phyloP scores from a whole-genome alignment of 352 stramenopile species.

The Pythium plurisporium region DNA sequence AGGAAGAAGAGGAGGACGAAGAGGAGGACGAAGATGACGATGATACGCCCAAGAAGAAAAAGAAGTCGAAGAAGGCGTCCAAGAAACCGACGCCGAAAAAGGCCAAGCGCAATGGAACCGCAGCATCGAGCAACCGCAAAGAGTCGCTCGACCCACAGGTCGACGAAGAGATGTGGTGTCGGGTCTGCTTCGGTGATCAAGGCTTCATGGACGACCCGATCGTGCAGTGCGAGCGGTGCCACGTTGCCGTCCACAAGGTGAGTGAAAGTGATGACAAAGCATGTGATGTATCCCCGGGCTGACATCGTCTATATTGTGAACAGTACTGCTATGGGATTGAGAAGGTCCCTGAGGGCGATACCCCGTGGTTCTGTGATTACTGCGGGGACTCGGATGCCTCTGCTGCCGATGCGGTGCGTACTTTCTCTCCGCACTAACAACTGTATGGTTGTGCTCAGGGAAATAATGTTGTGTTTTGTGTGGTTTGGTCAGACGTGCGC shows the following conservation, averaged over 20 bases:
- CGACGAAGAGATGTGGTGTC: constrained; percentile 86
- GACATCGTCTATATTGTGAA: background rate
- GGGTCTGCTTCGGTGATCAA: constrained; percentile 86
- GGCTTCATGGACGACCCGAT: constrained; percentile 85
- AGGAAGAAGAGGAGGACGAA: constrained; percentile 32
- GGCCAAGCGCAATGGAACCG: constrained; percentile 21
- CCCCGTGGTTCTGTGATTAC: constrained; percentile 83
- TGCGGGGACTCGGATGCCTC: constrained; percentile 44
- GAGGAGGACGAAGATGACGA: constrained; percentile 37
- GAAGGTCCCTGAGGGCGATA: constrained; percentile 70
- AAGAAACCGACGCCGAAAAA: constrained; percentile 27
- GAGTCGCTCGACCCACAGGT: constrained; percentile 48
- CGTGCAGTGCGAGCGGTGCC: constrained; percentile 83
- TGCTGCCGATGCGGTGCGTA: constrained; percentile 48
- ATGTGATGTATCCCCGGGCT: background rate
- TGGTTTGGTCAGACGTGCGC: constrained; percentile 51
- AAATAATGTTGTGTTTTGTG: too few relatives aligned
- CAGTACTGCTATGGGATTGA: constrained; percentile 88
- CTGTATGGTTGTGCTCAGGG: too few relatives aligned
- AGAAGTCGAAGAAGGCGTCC: constrained; percentile 32
- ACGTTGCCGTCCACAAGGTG: constrained; percentile 84
- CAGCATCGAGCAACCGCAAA: constrained; percentile 11
- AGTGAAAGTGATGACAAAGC: background rate
- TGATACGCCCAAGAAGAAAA: constrained; percentile 33
- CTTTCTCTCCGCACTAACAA: too few relatives aligned